phyloP scores from a whole-genome alignment of 2,329 filamentous ascomycete genomes.

The Alternaria hordeiaustralica region DNA sequence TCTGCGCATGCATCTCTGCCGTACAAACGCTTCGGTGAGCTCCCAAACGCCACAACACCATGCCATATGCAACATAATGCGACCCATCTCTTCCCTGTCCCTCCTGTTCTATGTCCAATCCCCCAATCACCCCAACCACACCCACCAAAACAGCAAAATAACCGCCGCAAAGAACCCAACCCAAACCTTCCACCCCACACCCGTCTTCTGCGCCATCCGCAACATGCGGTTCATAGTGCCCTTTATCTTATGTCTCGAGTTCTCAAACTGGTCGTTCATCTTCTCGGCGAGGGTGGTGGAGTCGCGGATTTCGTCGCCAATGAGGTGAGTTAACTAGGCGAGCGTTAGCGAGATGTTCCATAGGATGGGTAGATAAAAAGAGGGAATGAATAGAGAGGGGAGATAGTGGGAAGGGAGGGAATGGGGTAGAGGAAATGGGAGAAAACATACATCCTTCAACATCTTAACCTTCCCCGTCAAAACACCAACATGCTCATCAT shows the following conservation, averaged over 20 bases:
- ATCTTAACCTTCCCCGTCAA: constrained; percentile 88
- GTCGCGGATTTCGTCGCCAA: constrained; percentile 93
- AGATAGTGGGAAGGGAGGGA: no score
- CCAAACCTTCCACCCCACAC: constrained; percentile 97
- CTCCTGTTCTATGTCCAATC: no score
- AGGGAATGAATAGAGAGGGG: no score
- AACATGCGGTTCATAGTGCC: constrained; percentile 98
- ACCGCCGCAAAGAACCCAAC: constrained; percentile 85
- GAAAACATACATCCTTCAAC: constrained; percentile 78
- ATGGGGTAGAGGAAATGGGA: no score
- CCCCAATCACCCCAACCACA: constrained; percentile 71
- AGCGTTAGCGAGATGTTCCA: background rate
- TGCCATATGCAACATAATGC: no score
- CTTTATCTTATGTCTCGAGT: constrained; percentile 76
- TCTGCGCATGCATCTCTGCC: no score
- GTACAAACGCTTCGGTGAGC: no score
- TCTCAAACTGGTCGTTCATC: constrained; percentile 95
- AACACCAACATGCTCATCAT: constrained; percentile 87
- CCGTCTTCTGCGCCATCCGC: constrained; percentile 90
- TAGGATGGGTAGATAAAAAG: no score
- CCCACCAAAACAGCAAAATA: constrained; percentile 83
- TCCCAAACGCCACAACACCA: no score
- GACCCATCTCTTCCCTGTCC: no score
- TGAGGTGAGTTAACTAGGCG: constrained; percentile 77
- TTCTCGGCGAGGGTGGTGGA: constrained; percentile 87